A percentile compares a stretch with the other conserved stretches of the same genome.
Evolutionary conservation across 805 yeast genomes (phyloP).

Genomic region (Zygoascus biomembranicola): DNA sequence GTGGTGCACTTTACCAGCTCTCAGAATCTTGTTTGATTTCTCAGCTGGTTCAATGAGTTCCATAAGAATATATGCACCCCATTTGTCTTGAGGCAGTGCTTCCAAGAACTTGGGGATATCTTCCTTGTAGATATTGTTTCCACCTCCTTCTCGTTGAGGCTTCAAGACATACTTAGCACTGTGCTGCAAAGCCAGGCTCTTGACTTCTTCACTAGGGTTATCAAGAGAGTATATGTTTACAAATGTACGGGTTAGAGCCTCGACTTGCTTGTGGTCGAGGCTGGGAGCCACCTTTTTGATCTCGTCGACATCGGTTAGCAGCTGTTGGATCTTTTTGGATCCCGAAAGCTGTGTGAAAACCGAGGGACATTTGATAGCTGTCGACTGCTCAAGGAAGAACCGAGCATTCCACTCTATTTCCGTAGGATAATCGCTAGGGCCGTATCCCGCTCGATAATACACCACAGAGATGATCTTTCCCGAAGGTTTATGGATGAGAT

Average conservation of each 20-base stretch:
- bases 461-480: conserved; percentile 77
- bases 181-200: conserved; percentile 51
- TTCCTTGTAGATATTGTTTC: conserved; percentile 83
- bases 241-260: conserved; percentile 49
- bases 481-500: conserved; percentile 42
- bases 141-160: conserved; percentile 99
- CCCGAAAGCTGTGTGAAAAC: conserved; percentile 86
- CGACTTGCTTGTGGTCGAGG: conserved; percentile 21
- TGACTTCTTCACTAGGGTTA: conserved; percentile 56
- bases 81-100: conserved; percentile 52
- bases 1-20: conserved; percentile 51
- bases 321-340: conserved; percentile 87
- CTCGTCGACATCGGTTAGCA: conserved; percentile 51
- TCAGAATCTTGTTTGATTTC: conserved; percentile 57
- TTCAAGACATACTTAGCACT: conserved; percentile 78
- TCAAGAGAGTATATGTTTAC: conserved; percentile 86
- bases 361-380: conserved; percentile 88
- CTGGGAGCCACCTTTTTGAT: conserved; percentile 40
- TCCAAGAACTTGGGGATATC: conserved; percentile 72
- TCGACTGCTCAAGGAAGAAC: conserved; percentile 56
- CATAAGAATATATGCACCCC: conserved; percentile 93
- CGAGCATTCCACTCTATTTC: conserved; percentile 75
- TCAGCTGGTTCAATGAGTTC: conserved; percentile 79
- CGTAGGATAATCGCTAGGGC: conserved; percentile 67
- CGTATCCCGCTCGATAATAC: conserved; percentile 84